A percentile compares a stretch with the other conserved stretches of the same genome.
Evolutionary conservation across 805 yeast species (phyloP).

Genomic region (Saturnispora kantuleensis): DNA sequence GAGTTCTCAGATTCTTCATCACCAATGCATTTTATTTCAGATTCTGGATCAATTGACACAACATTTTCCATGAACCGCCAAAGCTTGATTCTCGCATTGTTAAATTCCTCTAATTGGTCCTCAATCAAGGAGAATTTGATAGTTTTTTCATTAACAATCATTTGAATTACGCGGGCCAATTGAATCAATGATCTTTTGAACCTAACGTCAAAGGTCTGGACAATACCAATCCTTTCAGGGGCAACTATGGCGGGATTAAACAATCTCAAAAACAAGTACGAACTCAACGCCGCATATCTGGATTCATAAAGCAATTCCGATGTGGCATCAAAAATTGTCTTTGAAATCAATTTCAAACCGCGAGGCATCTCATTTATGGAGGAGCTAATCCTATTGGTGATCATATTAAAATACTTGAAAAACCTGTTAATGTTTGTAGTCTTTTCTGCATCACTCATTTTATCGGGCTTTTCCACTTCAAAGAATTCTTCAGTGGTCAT

Average conservation of each 20-base stretch:
- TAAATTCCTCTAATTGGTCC: conserved; percentile 32
- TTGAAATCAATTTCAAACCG: conserved; percentile 63
- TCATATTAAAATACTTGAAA: conserved; percentile 41
- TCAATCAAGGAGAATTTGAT: conserved; percentile 50
- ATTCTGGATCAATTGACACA: conserved; percentile 13
- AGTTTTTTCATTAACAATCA: conserved; percentile 76
- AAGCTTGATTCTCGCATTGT: conserved; percentile 30
- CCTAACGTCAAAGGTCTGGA: conserved; percentile 10
- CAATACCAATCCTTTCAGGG: conserved; percentile 50
- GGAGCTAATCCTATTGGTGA: conserved; percentile 49
- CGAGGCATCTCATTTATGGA: conserved; percentile 55
- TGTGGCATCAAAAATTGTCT: conserved; percentile 50
- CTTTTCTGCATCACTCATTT: conserved; percentile 29
- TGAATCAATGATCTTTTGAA: conserved; percentile 59
- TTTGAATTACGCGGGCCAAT: conserved; percentile 75
- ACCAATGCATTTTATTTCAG: conserved; percentile 7
- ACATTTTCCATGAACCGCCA: conserved; percentile 31
- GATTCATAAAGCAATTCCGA: conserved; percentile 56
- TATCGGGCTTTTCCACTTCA: conserved; percentile 35
- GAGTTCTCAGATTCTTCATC: not conserved
- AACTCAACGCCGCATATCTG: conserved; percentile 66
- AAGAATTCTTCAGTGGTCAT: conserved; percentile 40
- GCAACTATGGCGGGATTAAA: conserved; percentile 85
- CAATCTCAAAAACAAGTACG: conserved; percentile 72
- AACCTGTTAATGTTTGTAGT: conserved; percentile 37